phyloP scores from a whole-genome alignment of 345 rosid genomes.

The Crucihimalaya himalaica region DNA sequence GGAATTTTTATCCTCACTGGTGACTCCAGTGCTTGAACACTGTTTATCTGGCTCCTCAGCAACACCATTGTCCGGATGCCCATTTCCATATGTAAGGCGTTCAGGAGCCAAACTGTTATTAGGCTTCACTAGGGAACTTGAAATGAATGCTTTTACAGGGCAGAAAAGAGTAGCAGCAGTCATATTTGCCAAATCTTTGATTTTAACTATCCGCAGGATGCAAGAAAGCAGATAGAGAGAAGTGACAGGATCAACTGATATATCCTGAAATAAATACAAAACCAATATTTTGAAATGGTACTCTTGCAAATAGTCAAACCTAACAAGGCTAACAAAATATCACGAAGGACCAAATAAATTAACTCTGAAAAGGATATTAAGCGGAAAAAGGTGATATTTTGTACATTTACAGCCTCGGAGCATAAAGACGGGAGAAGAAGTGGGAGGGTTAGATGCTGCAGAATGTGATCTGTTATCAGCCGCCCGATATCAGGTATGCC shows the following conservation, averaged over 20 bases:
- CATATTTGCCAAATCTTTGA: conserved; percentile 92
- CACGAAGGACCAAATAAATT: not conserved
- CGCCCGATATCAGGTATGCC: conserved; percentile 95
- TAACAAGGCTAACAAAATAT: conserved; percentile 14
- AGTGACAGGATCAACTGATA: conserved; percentile 65
- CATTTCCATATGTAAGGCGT: conserved; percentile 39
- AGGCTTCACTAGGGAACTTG: conserved; percentile 53
- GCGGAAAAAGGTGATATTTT: conserved; percentile 2
- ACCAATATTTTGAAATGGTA: conserved; percentile 28
- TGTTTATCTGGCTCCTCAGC: conserved; percentile 41
- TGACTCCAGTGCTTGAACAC: conserved; percentile 40
- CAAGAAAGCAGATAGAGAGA: conserved; percentile 90
- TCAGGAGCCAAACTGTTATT: conserved; percentile 58
- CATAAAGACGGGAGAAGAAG: conserved; percentile 85
- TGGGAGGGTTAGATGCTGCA: conserved; percentile 81
- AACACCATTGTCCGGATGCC: conserved; percentile 44
- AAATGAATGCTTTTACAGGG: conserved; percentile 59
- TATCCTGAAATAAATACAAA: conserved; percentile 57
- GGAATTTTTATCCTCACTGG: conserved; percentile 45
- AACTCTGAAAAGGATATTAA: conserved; percentile 19
- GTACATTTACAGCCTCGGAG: conserved; percentile 59
- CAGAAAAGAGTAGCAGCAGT: conserved; percentile 89
- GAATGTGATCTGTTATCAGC: conserved; percentile 78
- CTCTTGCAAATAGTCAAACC: not conserved
- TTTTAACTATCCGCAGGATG: conserved; percentile 93